Base-by-base conservation (phyloP, 2,329 filamentous ascomycete genomes). In the Pseudocercospora vitis region DNA sequence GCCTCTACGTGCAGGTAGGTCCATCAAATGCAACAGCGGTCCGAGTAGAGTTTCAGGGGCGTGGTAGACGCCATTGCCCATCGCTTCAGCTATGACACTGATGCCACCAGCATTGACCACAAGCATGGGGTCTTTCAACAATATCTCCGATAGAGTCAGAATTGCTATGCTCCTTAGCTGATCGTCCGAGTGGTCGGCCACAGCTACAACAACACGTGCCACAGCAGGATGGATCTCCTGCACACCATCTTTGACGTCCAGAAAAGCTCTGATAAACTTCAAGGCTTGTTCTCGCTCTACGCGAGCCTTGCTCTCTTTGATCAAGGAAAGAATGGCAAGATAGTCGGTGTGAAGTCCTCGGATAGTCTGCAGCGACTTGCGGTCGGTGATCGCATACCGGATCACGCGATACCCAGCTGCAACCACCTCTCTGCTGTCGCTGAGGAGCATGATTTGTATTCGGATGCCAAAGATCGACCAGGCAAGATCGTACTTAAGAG, bases 261-360 rank as follows among this genome's bases (percentile, higher is more conserved):
- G 77, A 66, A 99, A 99, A 7, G 91, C 89, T 55, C 94, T 84
- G 21, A 97, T 86, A 69, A 99, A 96, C 70, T 99, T 99, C 65
- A 99, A 77, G 9, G 94, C 94, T 73, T 99, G 94, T 71, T 99
- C 94, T 50, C 95, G 83, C 74, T 99, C 94, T 14, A 99, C 89
- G 63, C 92, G 91, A n/a, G 92, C 89, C 71, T 96, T 97, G 67
- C 88, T 87, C 70, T 97, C 94, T 69, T 97, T 97, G 60, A 95
- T 90, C 28, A 99, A 77, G 0, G 94, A 97, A 65, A 92, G 79
- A 32, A 96, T 90, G 23, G 96, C 91, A 16, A 97, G 78, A 64
- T 90, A 92, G 70, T 99, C 95, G 0, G 91, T 97, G 62, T 96
- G 91, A 16, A 97, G 76, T 11, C 81, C 81, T 52, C 92, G 84